A percentile compares a stretch with the other conserved stretches of the same genome.
Conservation (phyloP, 202 grass and related monocot genomes). For the Zizania palustris region DNA sequence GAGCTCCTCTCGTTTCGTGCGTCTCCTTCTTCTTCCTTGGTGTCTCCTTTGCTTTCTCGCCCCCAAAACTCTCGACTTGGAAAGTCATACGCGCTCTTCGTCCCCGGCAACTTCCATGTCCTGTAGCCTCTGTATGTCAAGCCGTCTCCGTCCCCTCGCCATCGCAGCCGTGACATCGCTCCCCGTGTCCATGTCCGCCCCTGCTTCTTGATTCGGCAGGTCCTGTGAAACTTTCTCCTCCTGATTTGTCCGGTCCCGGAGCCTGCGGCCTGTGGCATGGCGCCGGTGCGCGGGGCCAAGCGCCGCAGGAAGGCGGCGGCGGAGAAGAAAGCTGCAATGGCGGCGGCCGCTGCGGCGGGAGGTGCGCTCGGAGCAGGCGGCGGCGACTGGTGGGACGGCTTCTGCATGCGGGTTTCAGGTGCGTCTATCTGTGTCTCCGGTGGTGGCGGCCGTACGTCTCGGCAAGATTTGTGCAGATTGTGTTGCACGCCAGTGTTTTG, state of each 20-base stretch:
- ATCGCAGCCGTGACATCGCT: constrained; percentile 22
- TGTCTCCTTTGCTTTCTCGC: background rate
- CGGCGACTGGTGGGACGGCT: constrained; percentile 59
- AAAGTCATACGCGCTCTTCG: constrained; percentile 1
- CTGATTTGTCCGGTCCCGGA: constrained; percentile 10
- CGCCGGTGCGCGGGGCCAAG: constrained; percentile 54
- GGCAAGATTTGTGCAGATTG: constrained; percentile 47
- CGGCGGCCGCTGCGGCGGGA: constrained; percentile 19
- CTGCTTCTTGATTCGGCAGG: constrained; percentile 41
- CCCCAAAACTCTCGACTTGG: background rate
- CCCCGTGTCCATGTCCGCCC: constrained; percentile 7
- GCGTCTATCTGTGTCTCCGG: background rate
- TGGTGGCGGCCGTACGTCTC: constrained; percentile 17
- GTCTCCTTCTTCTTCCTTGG: background rate
- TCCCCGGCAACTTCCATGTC: constrained; percentile 4
- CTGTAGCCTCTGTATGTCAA: constrained; percentile 14
- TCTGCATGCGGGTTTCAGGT: constrained; percentile 57
- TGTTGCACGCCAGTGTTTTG: background rate
- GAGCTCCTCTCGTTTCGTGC: too few relatives aligned
- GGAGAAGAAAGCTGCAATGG: constrained; percentile 67
- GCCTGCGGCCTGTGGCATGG: constrained; percentile 28
- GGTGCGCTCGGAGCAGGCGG: background rate
- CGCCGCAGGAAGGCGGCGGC: constrained; percentile 57
- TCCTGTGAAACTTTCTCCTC: background rate
- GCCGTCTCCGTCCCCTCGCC: background rate